Base-by-base conservation (phyloP, 2,329 filamentous ascomycete genomes). In the Calonectria pauciramosa region DNA sequence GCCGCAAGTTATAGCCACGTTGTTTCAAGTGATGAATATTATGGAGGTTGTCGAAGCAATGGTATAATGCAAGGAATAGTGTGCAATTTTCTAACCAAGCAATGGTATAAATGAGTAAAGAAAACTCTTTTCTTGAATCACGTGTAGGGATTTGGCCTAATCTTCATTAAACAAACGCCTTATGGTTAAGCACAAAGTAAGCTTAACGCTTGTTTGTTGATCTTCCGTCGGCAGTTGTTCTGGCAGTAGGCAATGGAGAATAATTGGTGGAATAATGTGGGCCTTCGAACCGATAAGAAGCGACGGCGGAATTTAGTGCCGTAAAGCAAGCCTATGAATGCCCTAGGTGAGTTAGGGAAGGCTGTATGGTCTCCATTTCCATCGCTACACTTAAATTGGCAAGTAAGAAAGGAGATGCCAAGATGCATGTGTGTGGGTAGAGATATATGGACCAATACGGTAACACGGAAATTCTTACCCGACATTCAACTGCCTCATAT, bases 401-500 rank as follows among this genome's bases (percentile, higher is more conserved):
- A 68, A 68, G 66, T 68, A 70, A 28, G 9, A 64, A 41, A 47
- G 6, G 47, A 65, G 44, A 51, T 34, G 68, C 32, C 47, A 38
- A 16, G 18, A 44, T 28, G 32, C 56, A n/a, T 32, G 28, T 30
- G 28, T 30, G 60, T 66, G 69, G 49, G 60, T 28, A 32, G 32
- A 66, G 60, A 66, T 16, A 56, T 47, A 11, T 65, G 60, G 63
- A 26, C 52, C 70, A 28, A 67, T 38, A 32, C 30, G 41, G 63
- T 23, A 59, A 60, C 47, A 59, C 16, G 51, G 36, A 51, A 67
- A 59, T 49, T 52, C 41, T 38, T 16, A 63, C 63, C 56, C 70
- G 70, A 41, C 52, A 67, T 49, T 28, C 49, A 49, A 32, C 51
- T 71, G 38, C 70, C 63, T n/a, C n/a, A 71, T 67, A n/a, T 36